Evolutionary conservation across 2,329 filamentous ascomycete species (phyloP), one percentile per base, ranked within the genome.

Genomic region (Aspergillus ibericus): DNA sequence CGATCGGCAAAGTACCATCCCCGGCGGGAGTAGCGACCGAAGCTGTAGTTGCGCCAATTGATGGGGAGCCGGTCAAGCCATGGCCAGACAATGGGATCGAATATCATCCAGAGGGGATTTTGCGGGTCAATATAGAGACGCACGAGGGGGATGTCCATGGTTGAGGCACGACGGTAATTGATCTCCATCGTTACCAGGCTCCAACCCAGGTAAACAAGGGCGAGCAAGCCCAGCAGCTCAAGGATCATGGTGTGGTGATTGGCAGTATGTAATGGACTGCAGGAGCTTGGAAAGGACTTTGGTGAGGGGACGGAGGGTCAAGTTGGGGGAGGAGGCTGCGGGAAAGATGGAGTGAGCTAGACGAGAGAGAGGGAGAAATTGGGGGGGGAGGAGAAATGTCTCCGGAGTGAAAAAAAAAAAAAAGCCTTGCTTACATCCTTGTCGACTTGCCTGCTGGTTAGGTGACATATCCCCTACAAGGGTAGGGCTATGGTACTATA

Each of bases 1-100:
- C 32, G 36, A 16, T 57, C 55, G 20, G 55, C 40, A 44, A 57
- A 57, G 25, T 36, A 46, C 48, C 48, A 57, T 12, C 55, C 55
- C 3, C 55, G 35, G 15, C 55, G 55, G 10, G 47, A 52, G 9
- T 57, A 57, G 20, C 55, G 55, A 16, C 54, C 54, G 34, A 56
- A 56, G 13, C 13, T 53, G 6, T 42, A 44, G 18, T 42, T 42
- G 15, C 38, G 25, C 48, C 47, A 57, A 29, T 57, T 32, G 36
- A 53, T 53, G 2, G 55, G 55, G 0, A 57, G 55, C 3, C 29
- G 48, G 8, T 57, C 29, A 25, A 57, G 55, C 47, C 35, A 46
- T 1, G 55, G 36, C 55, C 55, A 57, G 27, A 57, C 7, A 2
- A 35, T n/a, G 2, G 48, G 38, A 10, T 57, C 48, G 8, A 57